Percentiles rank a stretch among this genome's conserved stretches.
Conservation (phyloP, 345 rosid genomes). For the Salix purpurea region DNA sequence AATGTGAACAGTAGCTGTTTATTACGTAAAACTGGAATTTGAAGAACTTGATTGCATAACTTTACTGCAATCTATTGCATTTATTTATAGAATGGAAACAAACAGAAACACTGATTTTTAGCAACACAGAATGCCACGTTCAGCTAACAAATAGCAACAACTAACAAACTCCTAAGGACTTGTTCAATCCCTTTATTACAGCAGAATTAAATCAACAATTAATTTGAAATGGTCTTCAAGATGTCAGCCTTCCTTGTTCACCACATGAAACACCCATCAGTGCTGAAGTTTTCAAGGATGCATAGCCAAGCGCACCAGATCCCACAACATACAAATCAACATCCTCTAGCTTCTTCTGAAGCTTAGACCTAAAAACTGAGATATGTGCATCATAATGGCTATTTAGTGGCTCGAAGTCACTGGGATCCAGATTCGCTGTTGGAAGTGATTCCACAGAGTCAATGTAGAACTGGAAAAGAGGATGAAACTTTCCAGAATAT, state of each 20-base stretch:
- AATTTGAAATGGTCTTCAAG: too few relatives aligned
- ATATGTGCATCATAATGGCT: constrained; percentile 93
- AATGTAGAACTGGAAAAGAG: constrained; percentile 93
- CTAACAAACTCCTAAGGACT: too few relatives aligned
- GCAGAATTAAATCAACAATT: too few relatives aligned
- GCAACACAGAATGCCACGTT: too few relatives aligned
- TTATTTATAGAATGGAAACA: too few relatives aligned
- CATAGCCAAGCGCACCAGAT: constrained; percentile 98
- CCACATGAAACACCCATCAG: constrained; percentile 97
- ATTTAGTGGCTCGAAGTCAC: constrained; percentile 61
- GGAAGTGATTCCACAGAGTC: constrained; percentile 96
- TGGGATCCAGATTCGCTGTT: constrained; percentile 58
- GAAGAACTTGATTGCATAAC: too few relatives aligned
- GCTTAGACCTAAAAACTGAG: constrained; percentile 89
- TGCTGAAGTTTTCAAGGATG: constrained; percentile 85
- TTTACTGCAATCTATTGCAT: too few relatives aligned
- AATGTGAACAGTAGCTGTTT: too few relatives aligned
- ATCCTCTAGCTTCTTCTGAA: constrained; percentile 89
- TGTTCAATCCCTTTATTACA: too few relatives aligned
- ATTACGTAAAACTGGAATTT: too few relatives aligned
- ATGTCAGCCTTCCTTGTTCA: constrained; percentile 64
- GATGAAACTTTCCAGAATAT: constrained; percentile 96
- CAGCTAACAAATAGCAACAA: too few relatives aligned
- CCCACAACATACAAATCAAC: constrained; percentile 72
- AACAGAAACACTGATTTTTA: too few relatives aligned